Conservation (phyloP, 177 flowering plant genomes). For the Vitis hybrid region DNA sequence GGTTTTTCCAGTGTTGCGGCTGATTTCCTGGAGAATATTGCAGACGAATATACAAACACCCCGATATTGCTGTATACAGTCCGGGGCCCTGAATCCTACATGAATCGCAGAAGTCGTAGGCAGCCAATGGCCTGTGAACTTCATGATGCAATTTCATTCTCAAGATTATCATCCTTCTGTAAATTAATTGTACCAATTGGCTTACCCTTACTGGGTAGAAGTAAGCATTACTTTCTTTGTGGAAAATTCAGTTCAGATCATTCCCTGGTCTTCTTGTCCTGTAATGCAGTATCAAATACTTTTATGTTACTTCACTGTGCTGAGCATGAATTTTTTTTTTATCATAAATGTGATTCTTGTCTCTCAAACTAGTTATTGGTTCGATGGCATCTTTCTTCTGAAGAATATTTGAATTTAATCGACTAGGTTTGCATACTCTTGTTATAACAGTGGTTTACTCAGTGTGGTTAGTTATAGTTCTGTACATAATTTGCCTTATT, state of each 20-base stretch:
- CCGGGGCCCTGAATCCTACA: slow-evolving; percentile 41
- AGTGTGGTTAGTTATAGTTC: background rate
- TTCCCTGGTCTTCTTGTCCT: no score
- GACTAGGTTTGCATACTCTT: background rate
- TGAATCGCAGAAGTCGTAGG: slow-evolving; percentile 33
- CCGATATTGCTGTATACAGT: slow-evolving; percentile 80
- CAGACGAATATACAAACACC: slow-evolving; percentile 83
- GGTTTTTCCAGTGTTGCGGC: slow-evolving; percentile 88
- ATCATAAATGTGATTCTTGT: no score
- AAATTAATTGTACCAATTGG: slow-evolving; percentile 84
- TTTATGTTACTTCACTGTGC: no score
- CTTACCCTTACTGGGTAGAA: slow-evolving; percentile 60
- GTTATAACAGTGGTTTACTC: background rate
- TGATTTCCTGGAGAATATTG: slow-evolving; percentile 76
- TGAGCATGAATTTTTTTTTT: no score
- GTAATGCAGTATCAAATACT: no score
- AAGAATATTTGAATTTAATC: no score
- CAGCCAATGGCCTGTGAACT: slow-evolving; percentile 42
- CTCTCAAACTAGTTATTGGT: no score
- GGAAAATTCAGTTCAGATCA: background rate
- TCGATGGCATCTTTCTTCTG: no score
- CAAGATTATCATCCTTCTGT: slow-evolving; percentile 70
- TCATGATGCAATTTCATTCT: slow-evolving; percentile 86
- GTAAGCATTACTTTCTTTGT: slow-evolving; percentile 39
- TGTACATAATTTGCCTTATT: background rate